Percentiles rank a stretch among this genome's conserved stretches.
Evolutionary conservation across 306 rosid species (phyloP).

Genomic region (Begonia fuchsioides): DNA sequence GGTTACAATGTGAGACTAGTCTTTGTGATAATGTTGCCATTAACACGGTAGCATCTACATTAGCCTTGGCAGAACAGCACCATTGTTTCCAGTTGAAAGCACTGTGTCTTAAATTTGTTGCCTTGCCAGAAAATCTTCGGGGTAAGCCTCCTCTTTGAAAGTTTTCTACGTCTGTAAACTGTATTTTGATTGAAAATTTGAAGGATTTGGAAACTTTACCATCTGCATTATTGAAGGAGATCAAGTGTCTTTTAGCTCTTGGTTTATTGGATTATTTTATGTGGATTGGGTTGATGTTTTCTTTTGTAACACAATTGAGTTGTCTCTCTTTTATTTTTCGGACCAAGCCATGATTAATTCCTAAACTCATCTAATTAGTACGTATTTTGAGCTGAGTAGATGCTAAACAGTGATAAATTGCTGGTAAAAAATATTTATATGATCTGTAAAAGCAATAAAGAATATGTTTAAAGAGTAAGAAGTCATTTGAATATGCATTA

Average conservation of each 20-base stretch:
- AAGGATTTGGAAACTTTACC: background rate
- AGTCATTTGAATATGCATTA: too few relatives aligned
- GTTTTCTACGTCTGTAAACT: background rate
- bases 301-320: background rate
- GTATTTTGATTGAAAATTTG: background rate
- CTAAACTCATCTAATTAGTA: too few relatives aligned
- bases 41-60: constrained; percentile 72
- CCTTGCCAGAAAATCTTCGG: constrained; percentile 70
- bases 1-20: constrained; percentile 49
- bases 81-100: constrained; percentile 76
- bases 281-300: background rate
- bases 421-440: too few relatives aligned
- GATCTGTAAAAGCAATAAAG: too few relatives aligned
- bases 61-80: constrained; percentile 89
- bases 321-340: too few relatives aligned
- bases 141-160: constrained; percentile 21
- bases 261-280: background rate
- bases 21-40: constrained; percentile 61
- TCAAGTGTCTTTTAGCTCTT: background rate
- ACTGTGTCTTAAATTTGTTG: constrained; percentile 69
- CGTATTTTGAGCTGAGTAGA: too few relatives aligned
- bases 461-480: too few relatives aligned
- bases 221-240: too few relatives aligned
- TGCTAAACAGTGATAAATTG: too few relatives aligned
- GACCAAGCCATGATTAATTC: too few relatives aligned